phyloP scores from a whole-genome alignment of 257 asterid species.

The Nicotiana noctiflora region DNA sequence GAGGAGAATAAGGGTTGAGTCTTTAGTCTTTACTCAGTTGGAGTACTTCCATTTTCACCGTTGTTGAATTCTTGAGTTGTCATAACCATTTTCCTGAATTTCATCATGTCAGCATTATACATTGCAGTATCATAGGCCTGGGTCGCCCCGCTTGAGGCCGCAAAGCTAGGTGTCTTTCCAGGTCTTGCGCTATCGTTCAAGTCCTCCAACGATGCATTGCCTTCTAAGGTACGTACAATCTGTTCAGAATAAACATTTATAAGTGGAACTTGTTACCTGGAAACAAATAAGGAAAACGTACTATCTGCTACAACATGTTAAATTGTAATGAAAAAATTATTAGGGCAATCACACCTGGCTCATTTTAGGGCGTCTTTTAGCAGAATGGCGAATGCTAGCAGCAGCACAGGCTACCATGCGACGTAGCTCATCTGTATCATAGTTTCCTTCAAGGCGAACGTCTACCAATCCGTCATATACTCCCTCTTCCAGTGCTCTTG shows the following conservation, averaged over 20 bases:
- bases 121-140: slow-evolving; percentile 58
- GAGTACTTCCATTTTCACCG: slow-evolving; percentile 38
- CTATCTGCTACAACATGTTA: background rate
- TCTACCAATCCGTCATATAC: slow-evolving; percentile 50
- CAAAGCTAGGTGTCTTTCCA: slow-evolving; percentile 24
- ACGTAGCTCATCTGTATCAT: slow-evolving; percentile 43
- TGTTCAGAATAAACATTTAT: slow-evolving; percentile 6
- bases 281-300: background rate
- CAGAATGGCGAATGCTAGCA: slow-evolving; percentile 86
- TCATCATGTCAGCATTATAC: slow-evolving; percentile 84
- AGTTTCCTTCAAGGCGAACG: slow-evolving; percentile 58
- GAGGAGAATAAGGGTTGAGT: background rate
- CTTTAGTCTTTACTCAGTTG: background rate
- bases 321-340: background rate
- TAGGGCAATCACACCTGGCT: slow-evolving; percentile 49
- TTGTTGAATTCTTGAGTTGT: slow-evolving; percentile 43
- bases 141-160: slow-evolving; percentile 13
- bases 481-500: slow-evolving; percentile 57
- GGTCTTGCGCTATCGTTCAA: slow-evolving; percentile 45
- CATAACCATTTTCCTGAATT: slow-evolving; percentile 76
- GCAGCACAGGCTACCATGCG: slow-evolving; percentile 65
- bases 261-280: background rate
- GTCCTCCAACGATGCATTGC: slow-evolving; percentile 73
- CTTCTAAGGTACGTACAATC: slow-evolving; percentile 75
- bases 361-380: slow-evolving; percentile 90